These are phyloP conservation scores for Crucibulum laeve DNA, from an alignment of 768 basidiomycete species.

Conservation along the genomic window DNA sequence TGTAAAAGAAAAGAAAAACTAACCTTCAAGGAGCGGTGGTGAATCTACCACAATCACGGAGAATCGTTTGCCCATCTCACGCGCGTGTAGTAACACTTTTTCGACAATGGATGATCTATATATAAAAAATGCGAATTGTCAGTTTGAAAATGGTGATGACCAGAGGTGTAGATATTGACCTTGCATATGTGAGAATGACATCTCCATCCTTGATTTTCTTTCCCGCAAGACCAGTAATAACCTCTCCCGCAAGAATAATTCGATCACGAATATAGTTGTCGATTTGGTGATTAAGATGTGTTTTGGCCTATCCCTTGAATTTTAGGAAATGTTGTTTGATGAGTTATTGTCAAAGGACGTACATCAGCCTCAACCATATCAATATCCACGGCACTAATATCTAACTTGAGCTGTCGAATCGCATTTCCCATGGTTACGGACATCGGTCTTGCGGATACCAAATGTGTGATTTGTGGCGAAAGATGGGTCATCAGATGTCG, in stretches of 20 bases:
- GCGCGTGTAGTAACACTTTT: conserved; percentile 77
- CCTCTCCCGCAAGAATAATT: conserved; percentile 88
- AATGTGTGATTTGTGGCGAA: conserved; percentile 88
- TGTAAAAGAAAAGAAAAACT: conserved; percentile 1
- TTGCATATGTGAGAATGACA: conserved; percentile 88
- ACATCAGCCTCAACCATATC: conserved; percentile 96
- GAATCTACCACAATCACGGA: conserved; percentile 94
- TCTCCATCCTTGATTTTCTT: conserved; percentile 95
- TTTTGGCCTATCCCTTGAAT: conserved; percentile 65
- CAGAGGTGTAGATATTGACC: conserved; percentile 53
- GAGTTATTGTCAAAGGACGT: conserved; percentile 10
- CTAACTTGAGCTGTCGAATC: conserved; percentile 89
- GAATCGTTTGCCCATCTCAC: conserved; percentile 70
- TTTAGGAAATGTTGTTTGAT: conserved; percentile 6
- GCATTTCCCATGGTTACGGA: conserved; percentile 94
- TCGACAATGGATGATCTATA: conserved; percentile 91
- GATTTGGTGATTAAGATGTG: conserved; percentile 76
- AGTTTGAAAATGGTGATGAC: background rate
- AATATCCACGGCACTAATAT: conserved; percentile 88
- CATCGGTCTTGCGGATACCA: conserved; percentile 86
- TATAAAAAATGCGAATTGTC: conserved; percentile 1
- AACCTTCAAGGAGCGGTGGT: conserved; percentile 90
- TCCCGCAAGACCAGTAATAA: conserved; percentile 84
- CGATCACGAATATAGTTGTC: conserved; percentile 93
- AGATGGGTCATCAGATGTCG: conserved; percentile 90